Conservation (phyloP, 2,329 filamentous ascomycete genomes). For the Biscogniauxia mediterranea region DNA sequence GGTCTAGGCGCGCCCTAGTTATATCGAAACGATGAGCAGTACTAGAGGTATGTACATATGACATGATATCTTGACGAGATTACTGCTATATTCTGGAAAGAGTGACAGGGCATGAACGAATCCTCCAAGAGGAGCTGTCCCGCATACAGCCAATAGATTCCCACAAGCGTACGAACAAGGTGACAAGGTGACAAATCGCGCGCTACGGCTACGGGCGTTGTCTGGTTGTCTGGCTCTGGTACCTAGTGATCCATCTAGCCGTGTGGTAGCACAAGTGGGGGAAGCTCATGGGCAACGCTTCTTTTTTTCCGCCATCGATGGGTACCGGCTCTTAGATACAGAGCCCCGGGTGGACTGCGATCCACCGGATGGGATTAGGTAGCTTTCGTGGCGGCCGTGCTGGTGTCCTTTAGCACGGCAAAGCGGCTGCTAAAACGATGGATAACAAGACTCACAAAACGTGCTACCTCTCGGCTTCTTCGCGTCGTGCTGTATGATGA, state of each 20-base stretch:
- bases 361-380: neutral
- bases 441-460: neutral
- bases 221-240: conserved; percentile 1
- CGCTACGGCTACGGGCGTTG: conserved; percentile 9
- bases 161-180: conserved; percentile 2
- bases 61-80: neutral
- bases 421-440: neutral
- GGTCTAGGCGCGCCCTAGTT: neutral
- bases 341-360: conserved; percentile 5
- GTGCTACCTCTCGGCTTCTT: neutral
- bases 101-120: conserved; percentile 3
- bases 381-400: neutral
- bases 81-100: neutral
- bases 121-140: conserved; percentile 13
- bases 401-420: neutral
- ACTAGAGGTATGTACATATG: neutral
- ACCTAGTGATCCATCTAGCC: neutral
- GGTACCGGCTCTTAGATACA: conserved; percentile 8
- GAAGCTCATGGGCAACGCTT: conserved; percentile 15
- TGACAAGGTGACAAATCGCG: conserved; percentile 18
- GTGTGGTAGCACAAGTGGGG: conserved; percentile 14
- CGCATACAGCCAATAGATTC: conserved; percentile 16
- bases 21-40: neutral
- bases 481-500: conserved; percentile 15
- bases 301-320: conserved; percentile 11